These are phyloP conservation scores for Coemansia reversa DNA, from an alignment of 192 early-diverging fungal genomes.

Conservation along the genomic window DNA sequence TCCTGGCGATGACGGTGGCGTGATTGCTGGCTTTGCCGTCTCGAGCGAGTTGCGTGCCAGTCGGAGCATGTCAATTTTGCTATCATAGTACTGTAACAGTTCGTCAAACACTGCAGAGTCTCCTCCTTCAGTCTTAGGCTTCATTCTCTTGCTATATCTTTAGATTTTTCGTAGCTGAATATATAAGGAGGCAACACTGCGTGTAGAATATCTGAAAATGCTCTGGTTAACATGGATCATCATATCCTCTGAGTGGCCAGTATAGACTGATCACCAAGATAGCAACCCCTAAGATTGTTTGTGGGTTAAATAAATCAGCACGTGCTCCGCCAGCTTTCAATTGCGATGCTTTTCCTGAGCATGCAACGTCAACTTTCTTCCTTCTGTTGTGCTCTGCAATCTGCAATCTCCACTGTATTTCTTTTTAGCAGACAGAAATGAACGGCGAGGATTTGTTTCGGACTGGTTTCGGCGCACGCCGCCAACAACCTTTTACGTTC, in stretches of 20 bases:
- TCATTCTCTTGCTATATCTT: constrained; percentile 1
- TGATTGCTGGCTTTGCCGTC: constrained; percentile 20
- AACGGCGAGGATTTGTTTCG: constrained; percentile 45
- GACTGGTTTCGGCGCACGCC: constrained; percentile 30
- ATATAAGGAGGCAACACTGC: neutral
- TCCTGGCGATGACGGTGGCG: constrained; percentile 22
- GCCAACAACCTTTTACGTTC: constrained; percentile 37
- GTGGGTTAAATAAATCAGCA: neutral
- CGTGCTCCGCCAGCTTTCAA: neutral
- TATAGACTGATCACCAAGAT: neutral
- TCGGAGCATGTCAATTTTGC: constrained; percentile 31
- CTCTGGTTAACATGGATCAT: neutral
- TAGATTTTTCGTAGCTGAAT: neutral
- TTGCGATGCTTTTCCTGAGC: neutral
- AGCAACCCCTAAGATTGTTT: neutral
- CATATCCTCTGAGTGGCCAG: too few species aligned
- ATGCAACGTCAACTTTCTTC: neutral
- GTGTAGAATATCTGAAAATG: neutral
- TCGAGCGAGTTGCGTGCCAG: constrained; percentile 43
- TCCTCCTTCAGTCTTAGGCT: constrained; percentile 11
- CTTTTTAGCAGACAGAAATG: constrained; percentile 4
- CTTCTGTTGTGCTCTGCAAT: neutral
- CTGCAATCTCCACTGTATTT: neutral
- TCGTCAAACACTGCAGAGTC: constrained; percentile 37
- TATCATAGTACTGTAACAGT: constrained; percentile 43